Evolutionary conservation across 352 stramenopile species (phyloP).

Genomic region (Phytopythium montanum): DNA sequence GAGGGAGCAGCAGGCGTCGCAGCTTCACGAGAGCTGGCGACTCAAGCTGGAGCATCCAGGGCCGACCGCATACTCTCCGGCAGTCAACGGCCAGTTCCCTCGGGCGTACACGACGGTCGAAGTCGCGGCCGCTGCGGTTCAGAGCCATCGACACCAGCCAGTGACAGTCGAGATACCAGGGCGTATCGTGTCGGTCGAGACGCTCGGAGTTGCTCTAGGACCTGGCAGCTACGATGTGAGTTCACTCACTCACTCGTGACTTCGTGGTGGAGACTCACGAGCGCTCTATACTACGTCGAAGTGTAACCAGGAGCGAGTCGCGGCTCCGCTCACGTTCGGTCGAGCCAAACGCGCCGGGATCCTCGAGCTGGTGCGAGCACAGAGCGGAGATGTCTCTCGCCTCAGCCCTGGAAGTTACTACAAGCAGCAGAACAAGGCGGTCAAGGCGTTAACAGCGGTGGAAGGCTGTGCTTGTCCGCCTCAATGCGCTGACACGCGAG

Average conservation of each 20-base stretch:
- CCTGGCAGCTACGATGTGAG: slow-evolving; percentile 56
- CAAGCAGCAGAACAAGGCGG: slow-evolving; percentile 12
- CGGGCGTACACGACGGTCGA: slow-evolving; percentile 38
- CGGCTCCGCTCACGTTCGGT: slow-evolving; percentile 44
- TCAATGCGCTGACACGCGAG: not conserved
- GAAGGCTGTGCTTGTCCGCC: not conserved
- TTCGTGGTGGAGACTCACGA: no score
- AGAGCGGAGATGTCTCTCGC: slow-evolving; percentile 15
- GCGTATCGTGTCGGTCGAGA: slow-evolving; percentile 11
- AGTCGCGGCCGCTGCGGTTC: slow-evolving; percentile 14
- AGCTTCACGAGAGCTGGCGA: slow-evolving; percentile 6
- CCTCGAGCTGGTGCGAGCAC: slow-evolving; percentile 26
- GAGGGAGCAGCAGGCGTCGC: not conserved
- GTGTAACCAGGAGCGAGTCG: slow-evolving; percentile 38
- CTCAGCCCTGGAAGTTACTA: slow-evolving; percentile 18
- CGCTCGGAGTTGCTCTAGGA: slow-evolving; percentile 34
- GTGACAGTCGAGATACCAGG: not conserved
- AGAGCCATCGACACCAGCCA: slow-evolving; percentile 2
- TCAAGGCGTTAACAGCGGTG: not conserved
- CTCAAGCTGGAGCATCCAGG: slow-evolving; percentile 15
- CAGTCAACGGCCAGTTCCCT: slow-evolving; percentile 35
- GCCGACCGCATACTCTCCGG: slow-evolving; percentile 37
- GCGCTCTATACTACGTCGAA: no score
- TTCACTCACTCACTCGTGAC: no score
- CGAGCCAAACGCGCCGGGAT: slow-evolving; percentile 44